Evolutionary conservation across 1,284 basidiomycete genomes (phyloP), one percentile per base, ranked within the genome.

Genomic region (Apiotrichum siamense): DNA sequence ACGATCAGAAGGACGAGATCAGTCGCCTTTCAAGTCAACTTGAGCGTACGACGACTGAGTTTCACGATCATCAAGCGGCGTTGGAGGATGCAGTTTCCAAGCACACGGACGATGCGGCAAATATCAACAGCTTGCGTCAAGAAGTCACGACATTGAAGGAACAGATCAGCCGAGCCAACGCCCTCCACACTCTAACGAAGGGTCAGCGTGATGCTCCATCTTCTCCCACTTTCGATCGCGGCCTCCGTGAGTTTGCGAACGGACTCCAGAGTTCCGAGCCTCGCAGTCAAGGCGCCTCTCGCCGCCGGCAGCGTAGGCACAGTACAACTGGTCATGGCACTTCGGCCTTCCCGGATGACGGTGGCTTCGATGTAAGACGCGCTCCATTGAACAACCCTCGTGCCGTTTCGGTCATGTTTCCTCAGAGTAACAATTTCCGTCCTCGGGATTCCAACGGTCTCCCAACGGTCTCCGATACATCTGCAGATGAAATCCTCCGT

Each of bases 401-500:
- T 44, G 88, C 91, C 1, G 91, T 94, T 11, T 97, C 93, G 11
- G 88, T 97, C 47, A 93, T 77, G 26, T 88, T 52, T 87, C 87
- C 77, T 81, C 87, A 63, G 82, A 61, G 85, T 40, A 84, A 87
- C 62, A 86, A 60, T 13, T 46, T 81, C 39, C 56, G 70, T 25
- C 58, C 82, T 67, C 80, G 86, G 36, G 79, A 81, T 41, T 72
- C 76, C 6, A 88, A 87, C 60, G 87, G 87, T 25, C 74, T 88
- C 43, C 85, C 44, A 80, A 87, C 70, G 79, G 87, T 65, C 65
- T 83, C 84, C 60, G 91, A 97, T 63, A 89, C 92, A 69, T 84
- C 88, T 15, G 86, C 88, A 0, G 92, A 97, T 69, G 92, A 97
- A 77, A 94, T 97, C 76, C 90, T 97, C 60, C 80, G 86, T 49